phyloP scores from a whole-genome alignment of 192 early-diverging fungal genomes.

The Coemansia sp. region DNA sequence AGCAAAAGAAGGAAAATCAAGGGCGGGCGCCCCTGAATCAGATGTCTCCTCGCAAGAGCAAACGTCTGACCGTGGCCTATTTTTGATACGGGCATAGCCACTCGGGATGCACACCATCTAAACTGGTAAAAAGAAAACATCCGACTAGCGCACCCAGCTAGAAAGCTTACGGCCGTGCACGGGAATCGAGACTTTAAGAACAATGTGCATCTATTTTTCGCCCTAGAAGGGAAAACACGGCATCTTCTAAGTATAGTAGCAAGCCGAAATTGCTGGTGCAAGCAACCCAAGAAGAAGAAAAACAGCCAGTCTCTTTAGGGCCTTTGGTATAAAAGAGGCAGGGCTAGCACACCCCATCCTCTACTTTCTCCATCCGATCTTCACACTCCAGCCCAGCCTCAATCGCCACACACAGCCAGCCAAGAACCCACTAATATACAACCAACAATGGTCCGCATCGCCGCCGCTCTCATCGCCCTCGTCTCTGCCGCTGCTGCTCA shows the following conservation, averaged over 20 bases:
- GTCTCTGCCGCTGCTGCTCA: slow-evolving; percentile 24
- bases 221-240: not conserved
- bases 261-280: not conserved
- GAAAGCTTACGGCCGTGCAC: not conserved
- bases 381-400: not conserved
- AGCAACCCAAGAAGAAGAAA: not conserved
- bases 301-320: not conserved
- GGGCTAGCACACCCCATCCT: not conserved
- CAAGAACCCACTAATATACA: not conserved
- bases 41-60: not conserved
- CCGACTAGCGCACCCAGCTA: not conserved
- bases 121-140: not conserved
- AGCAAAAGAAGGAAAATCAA: not conserved
- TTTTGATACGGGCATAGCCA: not conserved
- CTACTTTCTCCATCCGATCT: slow-evolving; percentile 4
- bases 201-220: not conserved
- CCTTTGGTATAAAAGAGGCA: slow-evolving; percentile 3
- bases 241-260: slow-evolving; percentile 6
- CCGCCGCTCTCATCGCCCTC: slow-evolving; percentile 16
- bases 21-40: not conserved
- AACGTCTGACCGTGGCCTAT: not conserved
- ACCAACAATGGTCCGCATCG: slow-evolving; percentile 38
- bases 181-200: not conserved
- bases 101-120: not conserved
- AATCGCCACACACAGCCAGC: not conserved